Evolutionary conservation across 768 basidiomycete species (phyloP).

Genomic region (Holtermannia corniformis): DNA sequence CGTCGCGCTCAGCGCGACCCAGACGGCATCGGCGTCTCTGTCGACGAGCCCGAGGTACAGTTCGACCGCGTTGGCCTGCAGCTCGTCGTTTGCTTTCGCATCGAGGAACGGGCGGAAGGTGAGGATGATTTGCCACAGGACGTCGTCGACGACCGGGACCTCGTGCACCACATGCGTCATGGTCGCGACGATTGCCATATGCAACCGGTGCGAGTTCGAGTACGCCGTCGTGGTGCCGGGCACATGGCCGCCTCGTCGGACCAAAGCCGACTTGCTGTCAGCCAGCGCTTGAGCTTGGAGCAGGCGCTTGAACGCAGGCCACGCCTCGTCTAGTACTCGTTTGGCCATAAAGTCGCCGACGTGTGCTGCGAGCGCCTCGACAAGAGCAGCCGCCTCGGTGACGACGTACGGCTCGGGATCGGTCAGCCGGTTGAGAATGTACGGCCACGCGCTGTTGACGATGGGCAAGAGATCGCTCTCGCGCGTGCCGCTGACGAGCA

Average conservation of each 20-base stretch:
- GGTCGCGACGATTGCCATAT: slow-evolving; percentile 64
- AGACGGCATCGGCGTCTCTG: slow-evolving; percentile 71
- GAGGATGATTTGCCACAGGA: slow-evolving; percentile 73
- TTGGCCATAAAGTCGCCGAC: slow-evolving; percentile 78
- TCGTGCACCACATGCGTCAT: slow-evolving; percentile 56
- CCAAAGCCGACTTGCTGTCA: slow-evolving; percentile 59
- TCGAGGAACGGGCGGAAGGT: slow-evolving; percentile 69
- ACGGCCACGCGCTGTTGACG: slow-evolving; percentile 88
- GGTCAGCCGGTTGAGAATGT: slow-evolving; percentile 69
- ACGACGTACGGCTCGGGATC: slow-evolving; percentile 64
- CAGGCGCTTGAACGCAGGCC: slow-evolving; percentile 68
- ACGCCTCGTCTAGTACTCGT: slow-evolving; percentile 82
- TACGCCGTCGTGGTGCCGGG: slow-evolving; percentile 60
- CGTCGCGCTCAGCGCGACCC: slow-evolving; percentile 55
- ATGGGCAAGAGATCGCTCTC: slow-evolving; percentile 70
- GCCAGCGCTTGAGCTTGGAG: slow-evolving; percentile 54
- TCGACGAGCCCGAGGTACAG: slow-evolving; percentile 55
- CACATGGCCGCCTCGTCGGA: slow-evolving; percentile 47
- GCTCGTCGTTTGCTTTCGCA: slow-evolving; percentile 56
- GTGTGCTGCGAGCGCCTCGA: slow-evolving; percentile 61
- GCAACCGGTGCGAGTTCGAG: slow-evolving; percentile 69
- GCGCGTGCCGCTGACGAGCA: slow-evolving; percentile 44
- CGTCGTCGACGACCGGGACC: slow-evolving; percentile 60
- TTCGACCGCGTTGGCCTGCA: slow-evolving; percentile 57
- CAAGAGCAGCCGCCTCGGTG: slow-evolving; percentile 59